Evolutionary conservation across 2,329 filamentous ascomycete genomes (phyloP), one percentile per base, ranked within the genome.

Genomic region (Penicillium oxalicum): DNA sequence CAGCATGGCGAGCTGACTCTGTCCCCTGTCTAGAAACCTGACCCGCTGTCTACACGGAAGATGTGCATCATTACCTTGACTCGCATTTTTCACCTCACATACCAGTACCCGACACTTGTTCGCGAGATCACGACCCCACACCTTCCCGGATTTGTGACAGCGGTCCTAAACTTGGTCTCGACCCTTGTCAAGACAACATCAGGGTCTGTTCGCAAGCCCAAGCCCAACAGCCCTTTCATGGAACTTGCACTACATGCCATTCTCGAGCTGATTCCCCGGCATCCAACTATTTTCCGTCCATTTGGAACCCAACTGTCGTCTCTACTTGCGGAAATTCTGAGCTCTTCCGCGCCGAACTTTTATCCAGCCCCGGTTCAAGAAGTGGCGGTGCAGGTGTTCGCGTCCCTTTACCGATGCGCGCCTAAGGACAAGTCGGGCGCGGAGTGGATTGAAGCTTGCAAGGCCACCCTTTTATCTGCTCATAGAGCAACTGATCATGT

Each of bases 121-220:
- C 80, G 91, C 59, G 91, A 96, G 65, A 88, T 96, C 52, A 91
- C 87, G 1, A 95, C 90, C 0, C 89, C 89, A 2, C 87, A 82
- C 3, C 73, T 96, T 18, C 82, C 88, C 1, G 73, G 79, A 1
- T 95, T 91, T 61, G 78, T 91, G 40, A 83, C 81, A 0, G 77
- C 85, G 3, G 89, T 86, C 59, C 69, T 95, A 39, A 82, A 85
- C 59, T 75, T 91, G 39, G 70, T 77, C 48, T 70, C 65, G 13
- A 80, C 63, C 75, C 35, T 54, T 18, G 52, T 50, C 11, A 82
- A 71, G 43, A 58, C 61, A 8, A 52, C 63, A 6, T 65, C 59
- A n/a, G 68, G 67, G 26, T 67, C 64, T 49, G 51, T 44, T 26
- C 60, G 66, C 39, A 68, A 64, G 43, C 59, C 67, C 41, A 69